A percentile compares a stretch with the other conserved stretches of the same genome.
phyloP scores from a whole-genome alignment of 1,284 basidiomycete genomes.

The Austroboletus olivaceoglutinosus region DNA sequence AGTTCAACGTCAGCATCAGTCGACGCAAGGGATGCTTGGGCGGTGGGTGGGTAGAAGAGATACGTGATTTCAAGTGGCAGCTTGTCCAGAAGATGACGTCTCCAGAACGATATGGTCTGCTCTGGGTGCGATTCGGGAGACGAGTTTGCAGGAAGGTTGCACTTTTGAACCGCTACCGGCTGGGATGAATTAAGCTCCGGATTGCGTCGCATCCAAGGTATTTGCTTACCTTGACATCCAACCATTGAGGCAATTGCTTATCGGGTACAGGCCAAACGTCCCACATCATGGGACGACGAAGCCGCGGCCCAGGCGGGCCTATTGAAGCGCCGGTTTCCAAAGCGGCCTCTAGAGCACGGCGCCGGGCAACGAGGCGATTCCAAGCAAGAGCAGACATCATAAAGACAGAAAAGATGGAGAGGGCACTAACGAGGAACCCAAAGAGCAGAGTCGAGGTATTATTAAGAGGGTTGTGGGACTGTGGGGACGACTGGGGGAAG shows the following conservation, averaged over 20 bases:
- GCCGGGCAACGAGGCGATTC: constrained; percentile 33
- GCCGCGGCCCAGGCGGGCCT: background rate
- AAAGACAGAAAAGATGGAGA: constrained; percentile 32
- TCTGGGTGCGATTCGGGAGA: background rate
- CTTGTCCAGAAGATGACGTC: constrained; percentile 8
- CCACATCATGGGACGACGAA: constrained; percentile 23
- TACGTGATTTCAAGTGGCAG: constrained; percentile 30
- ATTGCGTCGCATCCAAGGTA: background rate
- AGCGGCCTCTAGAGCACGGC: constrained; percentile 26
- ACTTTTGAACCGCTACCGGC: constrained; percentile 25
- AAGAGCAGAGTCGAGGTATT: constrained; percentile 30
- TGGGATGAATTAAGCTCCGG: constrained; percentile 8
- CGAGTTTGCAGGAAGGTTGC: background rate
- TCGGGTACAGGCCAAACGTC: constrained; percentile 16
- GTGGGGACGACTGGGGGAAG: constrained; percentile 1
- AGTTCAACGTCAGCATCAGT: constrained; percentile 6
- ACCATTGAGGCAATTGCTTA: constrained; percentile 13
- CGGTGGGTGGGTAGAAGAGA: constrained; percentile 24
- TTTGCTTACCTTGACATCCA: constrained; percentile 22
- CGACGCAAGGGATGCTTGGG: constrained; percentile 1
- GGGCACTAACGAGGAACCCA: constrained; percentile 31
- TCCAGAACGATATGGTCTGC: constrained; percentile 21
- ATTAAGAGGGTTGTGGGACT: background rate
- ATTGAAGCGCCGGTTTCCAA: constrained; percentile 2
- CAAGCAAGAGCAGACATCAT: constrained; percentile 31